Percentiles rank a stretch among this genome's conserved stretches.
Evolutionary conservation across 2,329 filamentous ascomycete species (phyloP).

Genomic region (Diaporthe longicolla): DNA sequence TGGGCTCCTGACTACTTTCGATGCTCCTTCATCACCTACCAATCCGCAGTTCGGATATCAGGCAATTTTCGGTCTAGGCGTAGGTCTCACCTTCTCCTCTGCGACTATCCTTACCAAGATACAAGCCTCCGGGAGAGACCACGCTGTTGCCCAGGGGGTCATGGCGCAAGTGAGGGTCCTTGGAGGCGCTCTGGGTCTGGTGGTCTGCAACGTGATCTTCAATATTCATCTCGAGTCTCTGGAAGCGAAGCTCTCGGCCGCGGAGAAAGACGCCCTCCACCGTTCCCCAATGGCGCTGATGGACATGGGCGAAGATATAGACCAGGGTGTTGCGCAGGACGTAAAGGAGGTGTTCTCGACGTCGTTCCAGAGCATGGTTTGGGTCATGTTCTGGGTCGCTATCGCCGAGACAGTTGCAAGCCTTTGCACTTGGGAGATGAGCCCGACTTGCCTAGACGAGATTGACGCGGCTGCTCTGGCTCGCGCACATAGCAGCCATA

Average conservation of each 20-base stretch:
- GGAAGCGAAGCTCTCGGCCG: slow-evolving; percentile 48
- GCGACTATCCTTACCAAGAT: slow-evolving; percentile 71
- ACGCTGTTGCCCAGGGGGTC: slow-evolving; percentile 72
- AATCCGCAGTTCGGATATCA: slow-evolving; percentile 68
- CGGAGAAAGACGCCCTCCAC: slow-evolving; percentile 59
- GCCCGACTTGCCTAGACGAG: slow-evolving; percentile 50
- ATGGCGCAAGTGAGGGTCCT: slow-evolving; percentile 72
- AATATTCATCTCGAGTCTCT: slow-evolving; percentile 58
- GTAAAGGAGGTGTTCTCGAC: slow-evolving; percentile 60
- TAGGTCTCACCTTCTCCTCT: slow-evolving; percentile 70
- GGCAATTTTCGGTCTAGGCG: slow-evolving; percentile 70
- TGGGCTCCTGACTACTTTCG: slow-evolving; percentile 63
- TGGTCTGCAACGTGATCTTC: slow-evolving; percentile 71
- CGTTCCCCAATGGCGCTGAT: slow-evolving; percentile 59
- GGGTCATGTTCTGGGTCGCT: slow-evolving; percentile 61
- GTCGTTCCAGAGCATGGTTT: slow-evolving; percentile 62
- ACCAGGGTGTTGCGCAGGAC: slow-evolving; percentile 44
- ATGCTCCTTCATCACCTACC: slow-evolving; percentile 49
- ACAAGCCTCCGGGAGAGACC: slow-evolving; percentile 62
- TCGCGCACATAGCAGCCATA: slow-evolving; percentile 37
- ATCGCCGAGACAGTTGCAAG: slow-evolving; percentile 60
- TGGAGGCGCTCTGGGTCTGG: slow-evolving; percentile 71
- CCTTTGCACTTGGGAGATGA: slow-evolving; percentile 59
- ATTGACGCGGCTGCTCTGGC: slow-evolving; percentile 48
- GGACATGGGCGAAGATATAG: slow-evolving; percentile 51